These are phyloP conservation scores for Fraxinus sp. DNA, from an alignment of 305 asterid genomes.

Conservation along the genomic window DNA sequence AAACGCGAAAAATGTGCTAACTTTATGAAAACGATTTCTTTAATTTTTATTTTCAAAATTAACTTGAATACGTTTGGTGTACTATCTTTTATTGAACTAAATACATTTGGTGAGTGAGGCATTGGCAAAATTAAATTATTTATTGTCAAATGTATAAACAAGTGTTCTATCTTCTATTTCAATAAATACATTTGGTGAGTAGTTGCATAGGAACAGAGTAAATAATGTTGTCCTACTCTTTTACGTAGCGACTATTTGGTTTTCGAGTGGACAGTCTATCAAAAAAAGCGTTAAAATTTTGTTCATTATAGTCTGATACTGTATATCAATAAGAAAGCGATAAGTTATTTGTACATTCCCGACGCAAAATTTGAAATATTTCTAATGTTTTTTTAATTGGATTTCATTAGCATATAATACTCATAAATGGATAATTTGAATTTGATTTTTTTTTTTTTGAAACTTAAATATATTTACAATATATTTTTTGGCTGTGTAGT, in stretches of 20 bases:
- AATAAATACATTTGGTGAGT: background rate
- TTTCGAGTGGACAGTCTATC: background rate
- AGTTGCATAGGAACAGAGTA: background rate
- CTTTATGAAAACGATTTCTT: background rate
- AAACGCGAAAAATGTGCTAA: background rate
- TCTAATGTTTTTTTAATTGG: background rate
- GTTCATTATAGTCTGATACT: too few species aligned
- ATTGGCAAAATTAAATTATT: background rate
- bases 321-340: too few species aligned
- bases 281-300: too few species aligned
- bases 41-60: too few species aligned
- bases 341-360: too few species aligned
- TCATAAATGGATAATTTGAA: background rate
- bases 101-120: background rate
- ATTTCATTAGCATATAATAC: background rate
- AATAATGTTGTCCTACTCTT: background rate
- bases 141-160: background rate
- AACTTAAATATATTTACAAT: background rate
- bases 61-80: too few species aligned
- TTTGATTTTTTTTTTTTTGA: background rate
- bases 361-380: background rate
- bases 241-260: background rate
- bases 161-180: background rate
- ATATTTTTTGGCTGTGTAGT: too few species aligned
- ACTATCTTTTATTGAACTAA: background rate